Evolutionary conservation across 2,329 filamentous ascomycete genomes (phyloP), one percentile per base, ranked within the genome.

Genomic region (Calonectria hawksworthii): DNA sequence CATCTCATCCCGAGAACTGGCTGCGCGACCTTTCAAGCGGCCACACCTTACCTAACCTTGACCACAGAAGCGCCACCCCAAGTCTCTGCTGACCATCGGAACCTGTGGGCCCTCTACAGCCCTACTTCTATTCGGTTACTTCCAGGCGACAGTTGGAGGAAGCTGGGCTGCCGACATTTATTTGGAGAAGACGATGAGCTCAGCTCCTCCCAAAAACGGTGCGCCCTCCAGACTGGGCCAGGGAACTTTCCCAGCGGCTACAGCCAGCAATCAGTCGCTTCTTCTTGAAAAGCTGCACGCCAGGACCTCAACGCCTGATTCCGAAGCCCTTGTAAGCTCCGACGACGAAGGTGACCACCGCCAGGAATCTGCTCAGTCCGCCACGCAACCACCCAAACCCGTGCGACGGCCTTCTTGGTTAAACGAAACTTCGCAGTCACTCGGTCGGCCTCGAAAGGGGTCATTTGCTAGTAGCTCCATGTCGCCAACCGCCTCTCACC

Each of bases 311-410:
- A 98, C 96, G 1, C 96, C 96, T 28, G 97, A 99, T 83, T 98
- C 96, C 4, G 96, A 99, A 83, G 96, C 95, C 67, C 88, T 99
- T 74, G 96, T 94, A 68, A 99, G 96, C 78, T 98, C 96, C 16
- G 97, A 99, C 84, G 97, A 99, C 84, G 97, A 99, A 85, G 90
- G 88, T 72, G 94, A 98, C 75, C 89, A 92, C 82, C 89, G 91
- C 78, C 89, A 91, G 78, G 91, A 90, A 72, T 84, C 83, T 80
- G 86, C 86, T 76, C 88, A 89, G 80, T 86, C 85, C 80, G 83
- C 83, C 74, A 82, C 84, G 70, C 90, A 87, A 79, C 90, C 87
- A 65, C 89, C 86, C 65, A 94, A 93, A 80, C 91, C 94, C 61
- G 90, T 90, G 32, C 92, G 95, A 70, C 92, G 95, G 76, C 91